Conservation (phyloP, 768 basidiomycete species). For the Phlegmacium glaucopus region DNA sequence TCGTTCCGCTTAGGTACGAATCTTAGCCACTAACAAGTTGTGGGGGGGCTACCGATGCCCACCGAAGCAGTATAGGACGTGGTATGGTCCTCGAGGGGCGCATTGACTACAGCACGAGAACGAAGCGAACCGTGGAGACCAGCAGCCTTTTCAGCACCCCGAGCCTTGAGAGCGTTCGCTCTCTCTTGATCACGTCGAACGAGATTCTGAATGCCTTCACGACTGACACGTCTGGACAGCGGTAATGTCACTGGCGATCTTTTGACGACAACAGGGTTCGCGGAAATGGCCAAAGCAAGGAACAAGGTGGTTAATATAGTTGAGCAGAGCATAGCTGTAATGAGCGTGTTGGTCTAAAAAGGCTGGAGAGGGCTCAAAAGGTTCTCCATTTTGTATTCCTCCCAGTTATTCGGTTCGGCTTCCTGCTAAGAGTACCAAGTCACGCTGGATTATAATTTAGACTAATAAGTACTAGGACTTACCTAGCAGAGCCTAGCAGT, state of each 20-base stretch:
- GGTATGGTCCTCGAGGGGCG: slow-evolving; percentile 16
- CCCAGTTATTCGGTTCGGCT: too few relatives aligned
- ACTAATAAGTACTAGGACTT: too few relatives aligned
- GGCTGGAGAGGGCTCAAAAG: too few relatives aligned
- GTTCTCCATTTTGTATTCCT: too few relatives aligned
- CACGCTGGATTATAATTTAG: too few relatives aligned
- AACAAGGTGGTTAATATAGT: not conserved
- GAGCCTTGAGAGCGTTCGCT: slow-evolving; percentile 8
- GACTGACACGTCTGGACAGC: slow-evolving; percentile 13
- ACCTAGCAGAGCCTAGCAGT: too few relatives aligned
- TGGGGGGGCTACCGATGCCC: slow-evolving; percentile 51
- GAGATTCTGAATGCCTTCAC: slow-evolving; percentile 12
- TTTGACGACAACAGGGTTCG: not conserved
- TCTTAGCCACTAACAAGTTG: slow-evolving; percentile 35
- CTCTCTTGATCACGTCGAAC: slow-evolving; percentile 12
- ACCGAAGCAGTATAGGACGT: slow-evolving; percentile 42
- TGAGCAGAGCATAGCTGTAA: not conserved
- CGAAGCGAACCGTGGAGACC: not conserved
- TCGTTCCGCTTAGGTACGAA: not conserved
- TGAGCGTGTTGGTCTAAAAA: too few relatives aligned
- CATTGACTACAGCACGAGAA: slow-evolving; percentile 33
- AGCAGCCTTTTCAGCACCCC: not conserved
- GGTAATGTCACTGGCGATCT: slow-evolving; percentile 8
- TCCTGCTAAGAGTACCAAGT: too few relatives aligned
- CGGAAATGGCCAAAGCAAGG: slow-evolving; percentile 1